Evolutionary conservation across 495 filamentous ascomycete genomes (phyloP).

Genomic region (Penicillium cosmopolitanum): DNA sequence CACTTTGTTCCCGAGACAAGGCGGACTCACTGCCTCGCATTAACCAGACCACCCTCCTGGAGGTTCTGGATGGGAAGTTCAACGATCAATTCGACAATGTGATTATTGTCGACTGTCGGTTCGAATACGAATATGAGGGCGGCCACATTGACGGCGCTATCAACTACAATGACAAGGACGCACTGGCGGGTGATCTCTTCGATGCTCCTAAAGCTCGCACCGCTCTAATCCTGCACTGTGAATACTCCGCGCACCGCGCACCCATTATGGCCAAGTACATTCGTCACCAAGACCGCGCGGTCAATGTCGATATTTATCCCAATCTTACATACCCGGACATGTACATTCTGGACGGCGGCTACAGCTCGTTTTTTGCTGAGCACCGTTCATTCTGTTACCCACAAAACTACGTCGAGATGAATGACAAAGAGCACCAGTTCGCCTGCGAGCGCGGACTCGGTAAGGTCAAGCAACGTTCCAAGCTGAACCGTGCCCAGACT

Average conservation of each 20-base stretch:
- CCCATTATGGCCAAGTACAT: conserved; percentile 86
- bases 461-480: conserved; percentile 79
- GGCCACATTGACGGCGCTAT: conserved; percentile 91
- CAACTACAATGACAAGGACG: conserved; percentile 95
- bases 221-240: conserved; percentile 92
- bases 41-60: conserved; percentile 72
- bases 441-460: conserved; percentile 94
- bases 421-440: conserved; percentile 80
- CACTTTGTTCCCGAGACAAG: conserved; percentile 83
- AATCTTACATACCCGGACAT: conserved; percentile 90
- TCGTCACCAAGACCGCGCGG: conserved; percentile 79
- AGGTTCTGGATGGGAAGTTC: conserved; percentile 86
- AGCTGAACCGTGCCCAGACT: conserved; percentile 85
- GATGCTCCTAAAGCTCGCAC: conserved; percentile 66
- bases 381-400: conserved; percentile 82
- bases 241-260: conserved; percentile 97
- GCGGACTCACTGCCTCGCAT: conserved; percentile 88
- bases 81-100: conserved; percentile 71
- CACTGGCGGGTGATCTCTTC: conserved; percentile 78
- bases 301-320: conserved; percentile 84
- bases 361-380: conserved; percentile 84
- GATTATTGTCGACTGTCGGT: conserved; percentile 92
- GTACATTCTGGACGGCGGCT: conserved; percentile 96
- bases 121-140: conserved; percentile 98
- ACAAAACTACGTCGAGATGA: conserved; percentile 96